Percentiles rank a stretch among this genome's conserved stretches.
Conservation (phyloP, 2,329 filamentous ascomycete species). For the Calonectria leucothoes region DNA sequence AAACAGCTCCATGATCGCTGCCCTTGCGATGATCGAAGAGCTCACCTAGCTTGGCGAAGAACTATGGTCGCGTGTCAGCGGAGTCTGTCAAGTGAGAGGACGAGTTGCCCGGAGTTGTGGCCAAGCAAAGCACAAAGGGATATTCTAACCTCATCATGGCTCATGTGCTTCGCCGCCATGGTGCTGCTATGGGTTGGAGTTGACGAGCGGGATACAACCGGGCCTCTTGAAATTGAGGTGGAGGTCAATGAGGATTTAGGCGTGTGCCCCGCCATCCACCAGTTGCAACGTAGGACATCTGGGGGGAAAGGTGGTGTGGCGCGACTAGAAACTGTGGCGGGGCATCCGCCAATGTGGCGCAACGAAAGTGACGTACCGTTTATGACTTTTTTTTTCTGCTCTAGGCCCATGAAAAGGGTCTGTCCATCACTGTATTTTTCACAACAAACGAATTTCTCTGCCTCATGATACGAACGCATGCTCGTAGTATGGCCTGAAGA, state of each 20-base stretch:
- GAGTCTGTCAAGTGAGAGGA: background rate
- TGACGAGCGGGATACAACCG: constrained; percentile 14
- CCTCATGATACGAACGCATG: background rate
- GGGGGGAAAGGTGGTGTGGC: constrained; percentile 20
- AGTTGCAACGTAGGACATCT: background rate
- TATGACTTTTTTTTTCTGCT: constrained; percentile 15
- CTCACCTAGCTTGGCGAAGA: constrained; percentile 75
- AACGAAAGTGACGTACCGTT: constrained; percentile 12
- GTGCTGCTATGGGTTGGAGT: constrained; percentile 13
- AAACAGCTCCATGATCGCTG: constrained; percentile 79
- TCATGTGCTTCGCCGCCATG: constrained; percentile 39
- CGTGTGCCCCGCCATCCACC: constrained; percentile 40
- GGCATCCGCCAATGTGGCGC: background rate
- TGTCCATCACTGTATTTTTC: background rate
- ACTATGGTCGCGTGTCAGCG: constrained; percentile 59
- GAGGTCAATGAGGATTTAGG: constrained; percentile 26
- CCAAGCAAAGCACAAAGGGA: too few species aligned
- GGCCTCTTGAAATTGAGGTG: constrained; percentile 22
- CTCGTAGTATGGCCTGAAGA: background rate
- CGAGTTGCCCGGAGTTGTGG: background rate
- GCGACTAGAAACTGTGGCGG: constrained; percentile 17
- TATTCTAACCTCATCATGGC: constrained; percentile 41
- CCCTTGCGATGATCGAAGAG: constrained; percentile 76
- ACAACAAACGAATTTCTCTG: background rate
- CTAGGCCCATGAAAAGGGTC: background rate